phyloP scores from a whole-genome alignment of 1,284 basidiomycete species.

The Stereum hirsutum region DNA sequence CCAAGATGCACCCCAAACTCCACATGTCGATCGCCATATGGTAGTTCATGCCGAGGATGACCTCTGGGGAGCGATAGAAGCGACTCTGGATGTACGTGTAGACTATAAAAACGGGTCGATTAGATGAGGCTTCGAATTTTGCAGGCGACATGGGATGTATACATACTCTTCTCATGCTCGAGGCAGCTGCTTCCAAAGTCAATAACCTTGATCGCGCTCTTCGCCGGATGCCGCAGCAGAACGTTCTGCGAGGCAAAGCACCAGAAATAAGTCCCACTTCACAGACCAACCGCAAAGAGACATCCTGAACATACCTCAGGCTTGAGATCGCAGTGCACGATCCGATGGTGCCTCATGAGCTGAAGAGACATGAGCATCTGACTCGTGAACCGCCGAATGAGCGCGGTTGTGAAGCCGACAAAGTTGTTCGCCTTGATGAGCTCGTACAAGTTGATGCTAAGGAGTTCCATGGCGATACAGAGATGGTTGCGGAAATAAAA shows the following conservation, averaged over 20 bases:
- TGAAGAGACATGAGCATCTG: constrained; percentile 91
- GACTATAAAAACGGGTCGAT: constrained; percentile 52
- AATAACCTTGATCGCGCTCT: constrained; percentile 97
- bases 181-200: constrained; percentile 99
- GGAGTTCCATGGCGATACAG: constrained; percentile 96
- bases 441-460: constrained; percentile 99
- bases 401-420: constrained; percentile 88
- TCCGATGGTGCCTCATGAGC: constrained; percentile 92
- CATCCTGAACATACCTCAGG: constrained; percentile 77
- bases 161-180: constrained; percentile 95
- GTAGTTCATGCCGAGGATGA: constrained; percentile 90
- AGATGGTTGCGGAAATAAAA: constrained; percentile 98
- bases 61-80: constrained; percentile 95
- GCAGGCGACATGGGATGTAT: neutral
- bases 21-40: constrained; percentile 97
- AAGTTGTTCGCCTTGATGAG: constrained; percentile 99
- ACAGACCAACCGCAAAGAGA: constrained; percentile 9
- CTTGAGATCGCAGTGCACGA: constrained; percentile 99
- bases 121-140: constrained; percentile 10
- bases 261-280: constrained; percentile 7
- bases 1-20: constrained; percentile 96
- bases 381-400: constrained; percentile 93
- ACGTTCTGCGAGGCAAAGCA: constrained; percentile 62
- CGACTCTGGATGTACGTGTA: constrained; percentile 97
- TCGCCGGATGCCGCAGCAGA: constrained; percentile 87